Evolutionary conservation across 2,329 filamentous ascomycete species (phyloP), one percentile per base, ranked within the genome.

Genomic region (Cordyceps cicadae): DNA sequence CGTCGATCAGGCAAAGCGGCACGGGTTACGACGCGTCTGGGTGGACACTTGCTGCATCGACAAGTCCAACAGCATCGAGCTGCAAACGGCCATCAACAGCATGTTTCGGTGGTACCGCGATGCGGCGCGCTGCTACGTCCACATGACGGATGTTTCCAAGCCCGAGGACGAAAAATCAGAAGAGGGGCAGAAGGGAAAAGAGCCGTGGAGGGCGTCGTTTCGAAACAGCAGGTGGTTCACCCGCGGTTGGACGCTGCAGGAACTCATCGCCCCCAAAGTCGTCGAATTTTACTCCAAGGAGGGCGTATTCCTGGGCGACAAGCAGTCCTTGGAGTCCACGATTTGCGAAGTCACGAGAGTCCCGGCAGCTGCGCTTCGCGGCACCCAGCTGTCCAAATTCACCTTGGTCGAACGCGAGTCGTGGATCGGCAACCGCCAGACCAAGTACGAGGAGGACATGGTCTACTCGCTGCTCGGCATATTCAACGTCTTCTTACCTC

Each of bases 201-300:
- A 6, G 8, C 8, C 14, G 24, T 52, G 61, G 17, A 21, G 59
- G n/a, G n/a, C 34, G 14, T 50, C 29, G 1, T 29, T 66, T 45
- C 41, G 43, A 5, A 34, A n/a, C 8, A 59, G 62, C 49, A 64
- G 69, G 5, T 75, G 73, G 72, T 74, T 74, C 54, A 69, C 65
- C 0, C 64, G 79, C 81, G 72, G 72, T 15, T 82, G 84, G 67
- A 88, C 86, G 0, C 74, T 87, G 64, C 87, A 87, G 68, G 85
- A 90, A 70, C 85, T 88, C 0, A 77, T 90, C 5, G 87, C 72
- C 0, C 72, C 72, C 0, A 19, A 17, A 2, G 15, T 45, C 12
- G 54, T 63, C 1, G 59, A 62, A 11, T 62, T 63, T 17, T 62
- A 48, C 37, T 41, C 29, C 45, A 11, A 58, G 57, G 15, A 61